Base-by-base conservation (phyloP, 2,329 filamentous ascomycete species). In the Fusarium sp. region DNA sequence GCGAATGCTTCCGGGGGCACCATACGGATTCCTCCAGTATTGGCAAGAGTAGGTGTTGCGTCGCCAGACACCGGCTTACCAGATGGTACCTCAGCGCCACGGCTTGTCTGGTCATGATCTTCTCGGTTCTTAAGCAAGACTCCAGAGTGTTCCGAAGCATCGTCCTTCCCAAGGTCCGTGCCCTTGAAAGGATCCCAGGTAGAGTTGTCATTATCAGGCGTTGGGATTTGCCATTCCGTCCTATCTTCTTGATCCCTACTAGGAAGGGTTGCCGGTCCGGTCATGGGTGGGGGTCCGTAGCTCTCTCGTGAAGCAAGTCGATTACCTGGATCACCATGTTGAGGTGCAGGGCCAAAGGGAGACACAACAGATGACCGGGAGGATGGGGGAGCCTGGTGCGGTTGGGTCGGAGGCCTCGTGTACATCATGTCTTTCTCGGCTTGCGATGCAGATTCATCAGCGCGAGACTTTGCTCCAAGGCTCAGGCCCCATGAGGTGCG, bases 401-500 rank as follows among this genome's bases (percentile, higher is more conserved):
- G 75, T 37, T 75, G 69, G 22, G 72, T 71, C 66, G 69, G 69
- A 59, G 68, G 67, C 37, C 69, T 73, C 50, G 67, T 59, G 50
- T 50, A 64, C 62, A 69, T 72, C 61, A 75, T 69, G 56, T 77
- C 72, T 69, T 69, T 71, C 59, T 70, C 72, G 64, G 72, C 52
- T 60, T 72, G 79, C 71, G 76, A 45, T 64, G 69, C 69, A 45
- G 68, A 50, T 60, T 71, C 75, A 61, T 77, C 78, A 56, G 72
- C 73, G 67, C 76, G 77, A 64, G 83, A 80, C 73, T 80, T 82
- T 59, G 79, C 66, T 71, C 83, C 78, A 74, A 84, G 73, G 68
- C 80, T 79, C 78, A 86, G 69, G 58, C 83, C 83, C 86, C 86
- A 88, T 27, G 86, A 87, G 58, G 81, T 80, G 64, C 85, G 84